A percentile compares a stretch with the other conserved stretches of the same genome.
phyloP scores from a whole-genome alignment of 495 filamentous ascomycete species.

The Tuber aestivum region DNA sequence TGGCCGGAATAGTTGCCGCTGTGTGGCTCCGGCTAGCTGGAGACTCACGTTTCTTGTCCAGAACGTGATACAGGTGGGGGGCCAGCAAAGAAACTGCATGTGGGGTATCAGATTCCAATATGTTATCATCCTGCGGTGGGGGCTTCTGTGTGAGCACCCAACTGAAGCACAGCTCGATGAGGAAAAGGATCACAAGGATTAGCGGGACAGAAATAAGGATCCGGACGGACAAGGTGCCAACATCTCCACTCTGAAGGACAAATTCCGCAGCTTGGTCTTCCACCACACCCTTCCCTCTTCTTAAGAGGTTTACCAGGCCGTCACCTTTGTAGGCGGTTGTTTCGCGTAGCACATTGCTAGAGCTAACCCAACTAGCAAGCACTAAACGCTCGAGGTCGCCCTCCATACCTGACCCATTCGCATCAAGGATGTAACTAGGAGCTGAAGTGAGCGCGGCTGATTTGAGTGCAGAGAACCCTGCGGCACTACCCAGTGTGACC shows the following conservation, averaged over 20 bases:
- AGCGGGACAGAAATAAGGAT: neutral
- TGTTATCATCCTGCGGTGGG: no score
- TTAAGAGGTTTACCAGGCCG: neutral
- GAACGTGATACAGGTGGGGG: neutral
- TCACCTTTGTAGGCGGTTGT: neutral
- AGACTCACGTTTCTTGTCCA: no score
- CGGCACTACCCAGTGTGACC: neutral
- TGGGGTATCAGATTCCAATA: no score
- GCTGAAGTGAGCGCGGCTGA: neutral
- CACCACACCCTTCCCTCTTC: neutral
- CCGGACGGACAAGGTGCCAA: neutral
- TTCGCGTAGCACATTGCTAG: neutral
- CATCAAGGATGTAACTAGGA: neutral
- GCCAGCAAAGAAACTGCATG: neutral
- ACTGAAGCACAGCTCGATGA: neutral
- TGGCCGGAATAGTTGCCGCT: no score
- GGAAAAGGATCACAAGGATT: neutral
- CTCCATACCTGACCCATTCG: neutral
- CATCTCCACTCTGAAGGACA: neutral
- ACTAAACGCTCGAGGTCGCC: neutral
- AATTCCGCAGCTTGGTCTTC: neutral
- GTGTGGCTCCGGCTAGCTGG: no score
- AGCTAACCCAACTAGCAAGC: neutral
- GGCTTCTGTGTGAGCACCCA: neutral
- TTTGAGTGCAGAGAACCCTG: neutral